Evolutionary conservation across 1,139 yeast genomes (phyloP).

Genomic region (Debaryomycetaceae sp.): DNA sequence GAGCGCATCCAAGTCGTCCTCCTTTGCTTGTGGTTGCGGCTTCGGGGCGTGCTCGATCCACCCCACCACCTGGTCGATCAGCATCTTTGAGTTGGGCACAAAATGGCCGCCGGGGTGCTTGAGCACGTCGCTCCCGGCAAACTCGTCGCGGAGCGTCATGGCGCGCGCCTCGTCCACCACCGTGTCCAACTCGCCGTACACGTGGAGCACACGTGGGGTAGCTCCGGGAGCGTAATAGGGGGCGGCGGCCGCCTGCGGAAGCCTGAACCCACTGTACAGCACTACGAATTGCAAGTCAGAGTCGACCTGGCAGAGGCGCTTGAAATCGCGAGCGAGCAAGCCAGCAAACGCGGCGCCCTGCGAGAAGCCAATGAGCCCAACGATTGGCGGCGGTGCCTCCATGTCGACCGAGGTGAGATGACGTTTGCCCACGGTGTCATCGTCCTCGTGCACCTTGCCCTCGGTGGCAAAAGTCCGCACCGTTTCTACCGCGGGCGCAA

Average conservation of each 20-base stretch:
- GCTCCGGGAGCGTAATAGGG: conserved; percentile 33
- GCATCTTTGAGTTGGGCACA: conserved; percentile 68
- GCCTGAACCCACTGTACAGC: conserved; percentile 71
- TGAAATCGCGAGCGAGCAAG: conserved; percentile 28
- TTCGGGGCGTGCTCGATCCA: conserved; percentile 41
- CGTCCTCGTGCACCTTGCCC: conserved; percentile 29
- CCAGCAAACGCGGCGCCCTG: conserved; percentile 54
- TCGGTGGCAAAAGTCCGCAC: conserved; percentile 26
- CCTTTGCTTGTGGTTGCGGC: conserved; percentile 12
- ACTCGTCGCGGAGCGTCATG: conserved; percentile 51
- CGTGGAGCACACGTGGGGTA: conserved; percentile 55
- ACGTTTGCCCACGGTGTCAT: conserved; percentile 13
- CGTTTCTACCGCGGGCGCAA: conserved; percentile 28
- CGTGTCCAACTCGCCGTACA: conserved; percentile 84
- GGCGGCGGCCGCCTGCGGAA: conserved; percentile 41
- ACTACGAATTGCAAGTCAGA: conserved; percentile 61
- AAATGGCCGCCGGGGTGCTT: conserved; percentile 86
- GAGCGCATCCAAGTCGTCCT: conserved; percentile 28
- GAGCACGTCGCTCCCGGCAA: conserved; percentile 45
- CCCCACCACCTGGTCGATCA: conserved; percentile 52
- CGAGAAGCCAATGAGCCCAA: conserved; percentile 42
- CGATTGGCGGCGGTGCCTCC: conserved; percentile 29
- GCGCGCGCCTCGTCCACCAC: conserved; percentile 76
- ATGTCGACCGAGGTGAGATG: conserved; percentile 13
- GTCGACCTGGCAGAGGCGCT: conserved; percentile 21